These are phyloP conservation scores for Cladosporium sp. DNA, from an alignment of 2,329 filamentous ascomycete genomes.

Conservation along the genomic window DNA sequence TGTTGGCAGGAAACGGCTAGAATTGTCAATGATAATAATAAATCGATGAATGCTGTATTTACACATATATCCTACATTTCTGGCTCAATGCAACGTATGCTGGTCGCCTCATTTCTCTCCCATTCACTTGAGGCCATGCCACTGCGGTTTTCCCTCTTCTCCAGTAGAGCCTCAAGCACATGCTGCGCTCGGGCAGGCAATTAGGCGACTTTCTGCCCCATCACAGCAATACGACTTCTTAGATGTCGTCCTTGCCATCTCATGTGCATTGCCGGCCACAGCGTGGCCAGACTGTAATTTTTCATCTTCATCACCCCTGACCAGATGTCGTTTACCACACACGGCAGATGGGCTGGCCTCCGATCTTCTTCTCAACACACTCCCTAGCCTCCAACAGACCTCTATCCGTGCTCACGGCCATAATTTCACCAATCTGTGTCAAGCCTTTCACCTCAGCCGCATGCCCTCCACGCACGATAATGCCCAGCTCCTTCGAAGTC, in stretches of 20 bases:
- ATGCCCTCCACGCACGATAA: constrained; percentile 65
- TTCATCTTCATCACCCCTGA: neutral
- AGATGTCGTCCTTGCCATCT: neutral
- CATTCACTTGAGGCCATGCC: neutral
- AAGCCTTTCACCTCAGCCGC: constrained; percentile 67
- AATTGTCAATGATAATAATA: too few species aligned
- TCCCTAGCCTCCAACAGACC: constrained; percentile 80
- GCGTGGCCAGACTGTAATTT: neutral
- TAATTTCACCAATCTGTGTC: constrained; percentile 70
- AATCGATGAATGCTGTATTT: neutral
- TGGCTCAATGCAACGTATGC: neutral
- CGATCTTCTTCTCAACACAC: constrained; percentile 73
- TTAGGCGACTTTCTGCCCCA: neutral
- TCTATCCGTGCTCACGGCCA: constrained; percentile 73
- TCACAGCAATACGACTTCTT: neutral
- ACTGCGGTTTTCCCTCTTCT: too few species aligned
- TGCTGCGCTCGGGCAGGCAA: neutral
- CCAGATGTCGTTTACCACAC: constrained; percentile 41
- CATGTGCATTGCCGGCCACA: neutral
- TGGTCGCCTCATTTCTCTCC: too few species aligned
- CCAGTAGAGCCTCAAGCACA: neutral
- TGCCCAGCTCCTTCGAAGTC: constrained; percentile 57
- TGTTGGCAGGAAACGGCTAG: too few species aligned
- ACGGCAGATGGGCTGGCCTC: constrained; percentile 75
- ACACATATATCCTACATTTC: neutral